phyloP scores from a whole-genome alignment of 2,329 filamentous ascomycete species.

The Tothia fuscella region DNA sequence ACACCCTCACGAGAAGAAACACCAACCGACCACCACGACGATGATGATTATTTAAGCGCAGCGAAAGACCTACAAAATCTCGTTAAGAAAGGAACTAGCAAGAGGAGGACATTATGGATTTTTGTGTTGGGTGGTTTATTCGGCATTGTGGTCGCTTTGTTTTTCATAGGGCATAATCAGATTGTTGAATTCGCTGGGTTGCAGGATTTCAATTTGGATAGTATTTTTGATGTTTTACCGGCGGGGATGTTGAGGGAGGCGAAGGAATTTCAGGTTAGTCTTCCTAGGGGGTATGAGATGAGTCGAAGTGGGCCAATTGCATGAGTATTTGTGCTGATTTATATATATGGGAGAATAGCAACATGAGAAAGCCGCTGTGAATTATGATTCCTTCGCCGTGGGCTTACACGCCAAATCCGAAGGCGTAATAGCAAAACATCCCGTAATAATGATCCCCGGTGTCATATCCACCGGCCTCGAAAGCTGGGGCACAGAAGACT shows the following conservation, averaged over 20 bases:
- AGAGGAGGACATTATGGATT: constrained; percentile 67
- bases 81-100: constrained; percentile 27
- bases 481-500: constrained; percentile 84
- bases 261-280: constrained; percentile 61
- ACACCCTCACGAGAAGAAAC: neutral
- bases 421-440: constrained; percentile 70
- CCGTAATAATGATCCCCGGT: constrained; percentile 93
- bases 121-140: constrained; percentile 85
- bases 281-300: constrained; percentile 16
- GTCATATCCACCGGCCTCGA: constrained; percentile 96
- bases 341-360: too few species aligned
- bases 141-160: constrained; percentile 74
- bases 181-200: constrained; percentile 72
- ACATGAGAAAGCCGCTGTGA: constrained; percentile 75
- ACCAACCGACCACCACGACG: neutral
- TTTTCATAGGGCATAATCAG: constrained; percentile 71
- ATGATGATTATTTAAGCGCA: too few species aligned
- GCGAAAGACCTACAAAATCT: constrained; percentile 21
- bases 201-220: constrained; percentile 65
- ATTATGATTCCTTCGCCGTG: constrained; percentile 88
- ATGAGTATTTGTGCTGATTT: constrained; percentile 15
- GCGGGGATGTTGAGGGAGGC: constrained; percentile 78
- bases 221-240: constrained; percentile 75
- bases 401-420: constrained; percentile 72
- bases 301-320: neutral